Percentiles rank a stretch among this genome's conserved stretches.
Conservation (phyloP, 441 rosid genomes). For the Heliophila coronopifolia region DNA sequence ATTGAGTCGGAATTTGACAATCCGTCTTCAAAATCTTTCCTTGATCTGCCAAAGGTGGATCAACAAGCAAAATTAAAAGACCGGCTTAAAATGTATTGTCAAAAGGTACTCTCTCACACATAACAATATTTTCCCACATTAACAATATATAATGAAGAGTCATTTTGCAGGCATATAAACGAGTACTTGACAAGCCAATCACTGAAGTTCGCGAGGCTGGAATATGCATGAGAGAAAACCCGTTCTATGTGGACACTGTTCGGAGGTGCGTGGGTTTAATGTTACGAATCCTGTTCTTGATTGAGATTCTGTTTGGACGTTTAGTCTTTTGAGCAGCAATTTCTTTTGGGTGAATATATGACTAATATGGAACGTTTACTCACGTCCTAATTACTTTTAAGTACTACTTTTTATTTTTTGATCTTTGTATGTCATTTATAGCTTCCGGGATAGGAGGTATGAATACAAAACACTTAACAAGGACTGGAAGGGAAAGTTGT, state of each 20-base stretch:
- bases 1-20: slow-evolving; percentile 82
- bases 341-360: slow-evolving; percentile 7
- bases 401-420: slow-evolving; percentile 25
- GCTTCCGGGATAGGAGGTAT: slow-evolving; percentile 98
- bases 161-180: slow-evolving; percentile 65
- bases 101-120: slow-evolving; percentile 50
- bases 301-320: slow-evolving; percentile 13
- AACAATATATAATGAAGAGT: slow-evolving; percentile 18
- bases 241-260: slow-evolving; percentile 95
- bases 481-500: slow-evolving; percentile 96
- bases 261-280: slow-evolving; percentile 59
- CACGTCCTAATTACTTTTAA: slow-evolving; percentile 8
- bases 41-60: slow-evolving; percentile 79
- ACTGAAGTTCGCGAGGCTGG: slow-evolving; percentile 98
- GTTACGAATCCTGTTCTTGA: slow-evolving; percentile 13
- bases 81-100: slow-evolving; percentile 82
- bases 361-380: background rate
- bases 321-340: slow-evolving; percentile 9
- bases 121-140: slow-evolving; percentile 16
- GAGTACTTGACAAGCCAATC: slow-evolving; percentile 84
- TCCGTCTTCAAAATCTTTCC: slow-evolving; percentile 68
- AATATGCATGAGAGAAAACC: slow-evolving; percentile 98
- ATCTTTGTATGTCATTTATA: slow-evolving; percentile 31
- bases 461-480: slow-evolving; percentile 97
- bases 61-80: slow-evolving; percentile 82